Base-by-base conservation (phyloP, 148 eudicot species). In the Bassia scoparia region DNA sequence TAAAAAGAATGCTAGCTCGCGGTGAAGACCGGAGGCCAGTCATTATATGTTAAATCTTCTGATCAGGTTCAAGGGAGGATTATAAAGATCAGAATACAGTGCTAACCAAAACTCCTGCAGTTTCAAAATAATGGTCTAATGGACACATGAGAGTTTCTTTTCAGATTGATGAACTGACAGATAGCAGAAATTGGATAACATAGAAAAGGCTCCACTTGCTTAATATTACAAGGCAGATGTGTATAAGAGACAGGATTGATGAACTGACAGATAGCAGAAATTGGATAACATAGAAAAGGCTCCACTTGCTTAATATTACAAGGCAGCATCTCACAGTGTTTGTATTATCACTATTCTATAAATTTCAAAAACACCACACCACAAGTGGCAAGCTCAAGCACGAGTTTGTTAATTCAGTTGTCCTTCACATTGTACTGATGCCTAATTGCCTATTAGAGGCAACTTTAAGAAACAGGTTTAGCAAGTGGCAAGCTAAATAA, bases 361-460 rank as follows among this genome's bases (percentile, higher is more conserved):
- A 58, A 14, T 12, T 12, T 12, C 29, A n/a, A n/a, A n/a, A n/a
- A n/a, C n/a, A n/a, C n/a, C n/a, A n/a, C n/a, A n/a, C n/a, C n/a
- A 30, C 61, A 58, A 58, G 61, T 27, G 61, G 61, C 29, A 58
- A 27, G 33, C 61, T 58, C 27, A 60, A 60, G 64, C 20, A 60
- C 18, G 29, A 1, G 14, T 10, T 30, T 29, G 38, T 30, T 31
- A 6, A 6, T 4, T 29, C 2, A 60, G 64, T 33, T 60, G 64
- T 60, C 15, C 64, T 30, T 60, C 37, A 23, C 16, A 60, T 31
- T 31, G 64, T 31, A 60, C 37, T 16, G 38, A 60, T 60, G 38
- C 31, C 61, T 2, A 56, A 30, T 60, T 60, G 38, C 31, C 61
- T 2, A 56, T 60, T 60, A 16, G 33, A 15, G 35, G 64, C 38